Evolutionary conservation across 768 basidiomycete genomes (phyloP).

Genomic region (Tephrocybe rancida): DNA sequence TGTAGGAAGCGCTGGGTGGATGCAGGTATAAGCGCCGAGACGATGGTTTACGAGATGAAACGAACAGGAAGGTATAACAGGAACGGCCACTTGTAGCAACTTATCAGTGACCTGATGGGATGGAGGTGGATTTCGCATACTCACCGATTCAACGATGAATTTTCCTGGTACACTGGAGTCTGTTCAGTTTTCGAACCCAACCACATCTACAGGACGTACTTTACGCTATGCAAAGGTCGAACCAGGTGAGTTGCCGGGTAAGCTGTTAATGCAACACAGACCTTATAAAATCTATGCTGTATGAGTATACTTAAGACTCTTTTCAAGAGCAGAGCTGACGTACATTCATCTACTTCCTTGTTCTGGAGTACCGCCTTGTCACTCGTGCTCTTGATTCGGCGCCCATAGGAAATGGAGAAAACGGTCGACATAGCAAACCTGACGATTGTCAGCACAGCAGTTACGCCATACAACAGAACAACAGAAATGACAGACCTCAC

Average conservation of each 20-base stretch:
- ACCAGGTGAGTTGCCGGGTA: background rate
- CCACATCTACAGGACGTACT: background rate
- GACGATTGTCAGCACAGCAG: background rate
- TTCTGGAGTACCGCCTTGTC: conserved; percentile 9
- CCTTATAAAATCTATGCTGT: background rate
- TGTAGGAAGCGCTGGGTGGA: conserved; percentile 36
- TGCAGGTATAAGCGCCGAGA: no score
- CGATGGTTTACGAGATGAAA: background rate
- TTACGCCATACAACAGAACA: background rate
- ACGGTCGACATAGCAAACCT: conserved; percentile 15
- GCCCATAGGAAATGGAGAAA: conserved; percentile 14
- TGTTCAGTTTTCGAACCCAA: no score
- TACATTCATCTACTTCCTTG: conserved; percentile 5
- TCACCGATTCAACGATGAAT: conserved; percentile 7
- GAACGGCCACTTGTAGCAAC: conserved; percentile 8
- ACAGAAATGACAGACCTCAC: conserved; percentile 3
- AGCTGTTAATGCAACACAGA: background rate
- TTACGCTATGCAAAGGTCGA: background rate
- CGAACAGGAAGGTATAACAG: conserved; percentile 13
- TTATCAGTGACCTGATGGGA: background rate
- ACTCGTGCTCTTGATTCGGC: conserved; percentile 3
- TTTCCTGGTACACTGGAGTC: conserved; percentile 1
- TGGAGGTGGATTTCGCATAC: background rate
- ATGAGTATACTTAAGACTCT: background rate
- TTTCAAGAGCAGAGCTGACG: background rate